Evolutionary conservation across 2,329 filamentous ascomycete species (phyloP), one percentile per base, ranked within the genome.

Genomic region (Colletotrichum filicis): DNA sequence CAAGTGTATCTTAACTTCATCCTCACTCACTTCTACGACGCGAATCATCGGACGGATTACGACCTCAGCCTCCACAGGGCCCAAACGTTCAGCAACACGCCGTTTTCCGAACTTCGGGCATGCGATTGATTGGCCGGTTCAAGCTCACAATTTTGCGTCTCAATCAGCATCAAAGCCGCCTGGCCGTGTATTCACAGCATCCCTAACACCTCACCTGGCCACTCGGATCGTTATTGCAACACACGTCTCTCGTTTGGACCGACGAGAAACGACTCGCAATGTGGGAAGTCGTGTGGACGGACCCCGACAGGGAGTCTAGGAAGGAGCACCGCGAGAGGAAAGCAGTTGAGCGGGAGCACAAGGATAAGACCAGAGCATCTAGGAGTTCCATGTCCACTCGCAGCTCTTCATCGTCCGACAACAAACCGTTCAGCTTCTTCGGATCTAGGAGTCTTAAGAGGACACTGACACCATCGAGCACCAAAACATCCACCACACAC

Each of bases 251-350:
- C 42, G 42, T 64, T 16, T 14, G 22, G 52, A 28, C 24, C 35
- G 24, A 61, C 42, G 11, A 60, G 4, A 14, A 26, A 52, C 11
- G n/a, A 60, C 35, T 37, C 76, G 79, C 69, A 57, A 91, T 91
- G 89, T 91, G 89, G 78, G 88, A 90, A 77, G 86, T 91, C 37
- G 81, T 89, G 59, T 91, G 89, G 89, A 88, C 87, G 4, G 89
- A 90, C 69, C 87, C 86, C 26, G 82, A 87, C 62, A 82, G 84
- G 70, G 87, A 91, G 79, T 83, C 85, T 9, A 84, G 90, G 19
- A 87, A 88, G 3, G 86, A 91, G 77, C 84, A 86, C 67, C 85
- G 85, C 19, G 83, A 85, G 1, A 85, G 84, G 60, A 90, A 89
- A 76, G 85, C 86, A 74, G 77, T 79, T 59, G 84, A 84, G 72